phyloP scores from a whole-genome alignment of 2,329 filamentous ascomycete species.

The Amesomyces nigricolor region DNA sequence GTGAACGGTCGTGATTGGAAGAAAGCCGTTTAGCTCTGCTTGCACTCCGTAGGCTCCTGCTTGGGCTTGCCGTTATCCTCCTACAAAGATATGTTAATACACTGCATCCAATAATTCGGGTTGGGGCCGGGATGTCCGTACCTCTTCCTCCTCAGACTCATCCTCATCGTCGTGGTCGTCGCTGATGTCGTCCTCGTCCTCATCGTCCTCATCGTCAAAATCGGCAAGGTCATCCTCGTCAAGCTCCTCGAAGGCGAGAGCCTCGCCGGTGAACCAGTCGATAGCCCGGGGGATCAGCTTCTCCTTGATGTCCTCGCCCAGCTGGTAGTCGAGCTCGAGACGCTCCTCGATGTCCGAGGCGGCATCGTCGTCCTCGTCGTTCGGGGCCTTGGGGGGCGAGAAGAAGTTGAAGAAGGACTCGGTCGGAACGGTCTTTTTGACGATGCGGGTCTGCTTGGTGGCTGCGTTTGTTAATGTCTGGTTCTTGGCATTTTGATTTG shows the following conservation, averaged over 20 bases:
- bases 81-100: conserved; percentile 39
- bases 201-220: conserved; percentile 89
- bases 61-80: conserved; percentile 86
- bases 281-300: conserved; percentile 97
- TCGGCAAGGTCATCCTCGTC: conserved; percentile 78
- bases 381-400: conserved; percentile 82
- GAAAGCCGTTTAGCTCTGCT: conserved; percentile 66
- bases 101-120: neutral
- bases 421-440: conserved; percentile 98
- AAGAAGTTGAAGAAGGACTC: conserved; percentile 99
- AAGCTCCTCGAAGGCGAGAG: conserved; percentile 90
- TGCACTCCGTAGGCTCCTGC: conserved; percentile 92
- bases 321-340: conserved; percentile 95
- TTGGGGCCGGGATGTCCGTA: conserved; percentile 35
- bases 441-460: conserved; percentile 97
- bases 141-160: conserved; percentile 69
- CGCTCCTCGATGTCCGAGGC: conserved; percentile 93
- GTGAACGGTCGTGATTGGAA: neutral
- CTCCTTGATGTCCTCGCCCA: conserved; percentile 99
- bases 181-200: conserved; percentile 83
- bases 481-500: neutral
- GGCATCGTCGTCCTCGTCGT: conserved; percentile 67
- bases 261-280: conserved; percentile 99
- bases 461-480: conserved; percentile 48
- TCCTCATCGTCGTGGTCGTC: conserved; percentile 76